Percentiles rank a stretch among this genome's conserved stretches.
Evolutionary conservation across 2,329 filamentous ascomycete species (phyloP).

Genomic region (Parastagonospora nodorum): DNA sequence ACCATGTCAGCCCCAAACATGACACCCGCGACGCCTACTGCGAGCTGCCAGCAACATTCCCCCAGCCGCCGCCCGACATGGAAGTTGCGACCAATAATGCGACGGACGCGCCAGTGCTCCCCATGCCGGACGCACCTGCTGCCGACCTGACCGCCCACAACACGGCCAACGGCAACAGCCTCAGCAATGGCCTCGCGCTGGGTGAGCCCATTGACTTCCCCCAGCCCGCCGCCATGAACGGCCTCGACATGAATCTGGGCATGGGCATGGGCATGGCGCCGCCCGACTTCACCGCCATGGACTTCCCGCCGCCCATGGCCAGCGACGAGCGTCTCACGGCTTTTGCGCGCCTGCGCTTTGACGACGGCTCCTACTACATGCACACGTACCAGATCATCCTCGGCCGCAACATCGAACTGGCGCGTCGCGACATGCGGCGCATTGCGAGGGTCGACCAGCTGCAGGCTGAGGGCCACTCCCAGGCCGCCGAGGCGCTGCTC

Average conservation of each 20-base stretch:
- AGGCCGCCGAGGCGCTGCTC: slow-evolving; percentile 29
- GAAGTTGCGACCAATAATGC: slow-evolving; percentile 33
- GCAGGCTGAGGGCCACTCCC: slow-evolving; percentile 29
- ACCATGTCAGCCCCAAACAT: slow-evolving; percentile 31
- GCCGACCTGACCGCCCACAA: slow-evolving; percentile 4
- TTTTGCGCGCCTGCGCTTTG: slow-evolving; percentile 71
- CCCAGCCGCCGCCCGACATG: slow-evolving; percentile 29
- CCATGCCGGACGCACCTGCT: slow-evolving; percentile 8
- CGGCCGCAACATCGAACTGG: slow-evolving; percentile 65
- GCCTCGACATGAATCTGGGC: slow-evolving; percentile 17
- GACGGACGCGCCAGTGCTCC: slow-evolving; percentile 19
- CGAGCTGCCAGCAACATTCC: slow-evolving; percentile 22
- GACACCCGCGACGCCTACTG: slow-evolving; percentile 22
- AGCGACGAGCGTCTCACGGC: slow-evolving; percentile 56
- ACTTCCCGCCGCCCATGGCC: slow-evolving; percentile 14
- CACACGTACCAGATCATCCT: slow-evolving; percentile 74
- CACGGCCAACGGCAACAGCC: slow-evolving; percentile 1
- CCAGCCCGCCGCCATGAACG: slow-evolving; percentile 14
- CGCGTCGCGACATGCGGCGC: slow-evolving; percentile 58
- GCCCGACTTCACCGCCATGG: slow-evolving; percentile 14
- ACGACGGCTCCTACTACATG: slow-evolving; percentile 79
- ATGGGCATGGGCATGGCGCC: slow-evolving; percentile 13
- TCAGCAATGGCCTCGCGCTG: slow-evolving; percentile 17
- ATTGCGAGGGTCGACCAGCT: slow-evolving; percentile 41
- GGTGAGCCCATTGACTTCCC: slow-evolving; percentile 29